Percentiles rank a stretch among this genome's conserved stretches.
These are phyloP conservation scores for Pittosporum tobira DNA, from an alignment of 129 eudicot genomes.

Conservation along the genomic window DNA sequence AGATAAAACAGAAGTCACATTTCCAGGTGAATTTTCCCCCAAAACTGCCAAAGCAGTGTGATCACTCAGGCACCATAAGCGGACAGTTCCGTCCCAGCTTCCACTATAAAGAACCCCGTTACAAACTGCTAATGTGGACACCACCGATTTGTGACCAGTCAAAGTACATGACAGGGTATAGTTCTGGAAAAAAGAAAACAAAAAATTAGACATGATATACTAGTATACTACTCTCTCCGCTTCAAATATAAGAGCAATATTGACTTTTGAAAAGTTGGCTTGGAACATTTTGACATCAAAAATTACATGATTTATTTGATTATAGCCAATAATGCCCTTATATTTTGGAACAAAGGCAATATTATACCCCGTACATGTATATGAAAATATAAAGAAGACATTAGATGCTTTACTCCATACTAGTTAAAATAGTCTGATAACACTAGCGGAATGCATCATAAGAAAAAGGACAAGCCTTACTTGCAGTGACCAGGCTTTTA, in stretches of 20 bases:
- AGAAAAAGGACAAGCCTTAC: conserved; percentile 22
- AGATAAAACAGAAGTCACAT: conserved; percentile 42
- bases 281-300: too few relatives aligned
- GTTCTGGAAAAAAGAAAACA: conserved; percentile 41
- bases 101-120: conserved; percentile 79
- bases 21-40: conserved; percentile 52
- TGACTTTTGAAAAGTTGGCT: too few relatives aligned
- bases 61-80: conserved; percentile 80
- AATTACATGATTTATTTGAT: too few relatives aligned
- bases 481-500: conserved; percentile 88
- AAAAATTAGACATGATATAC: not conserved
- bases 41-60: conserved; percentile 71
- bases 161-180: conserved; percentile 48
- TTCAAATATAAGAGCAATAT: too few relatives aligned
- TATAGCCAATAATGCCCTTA: too few relatives aligned
- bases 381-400: too few relatives aligned
- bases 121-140: conserved; percentile 54
- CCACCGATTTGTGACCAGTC: conserved; percentile 88
- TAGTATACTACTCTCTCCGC: too few relatives aligned
- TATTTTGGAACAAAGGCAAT: too few relatives aligned
- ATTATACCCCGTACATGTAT: too few relatives aligned
- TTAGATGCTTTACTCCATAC: not conserved
- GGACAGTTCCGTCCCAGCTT: conserved; percentile 95
- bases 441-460: not conserved
- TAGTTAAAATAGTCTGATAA: not conserved